Conservation (phyloP, 306 rosid genomes). For the Prunus armeniaca region DNA sequence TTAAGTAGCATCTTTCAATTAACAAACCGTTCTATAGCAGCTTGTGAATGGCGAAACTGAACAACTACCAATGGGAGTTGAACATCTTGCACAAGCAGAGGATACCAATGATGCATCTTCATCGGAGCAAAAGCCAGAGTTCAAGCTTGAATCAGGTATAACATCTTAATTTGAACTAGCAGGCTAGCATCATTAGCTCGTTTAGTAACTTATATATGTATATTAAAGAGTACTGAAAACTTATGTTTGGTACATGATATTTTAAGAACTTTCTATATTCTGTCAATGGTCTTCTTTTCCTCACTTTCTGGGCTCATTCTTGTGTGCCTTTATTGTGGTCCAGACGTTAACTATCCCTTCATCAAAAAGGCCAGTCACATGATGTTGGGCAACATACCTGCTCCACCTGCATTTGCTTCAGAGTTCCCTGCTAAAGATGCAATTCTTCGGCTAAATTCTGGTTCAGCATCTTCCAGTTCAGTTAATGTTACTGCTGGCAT, state of each 20-base stretch:
- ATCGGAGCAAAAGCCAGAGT: slow-evolving; percentile 35
- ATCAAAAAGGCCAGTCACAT: slow-evolving; percentile 47
- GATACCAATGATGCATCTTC: slow-evolving; percentile 39
- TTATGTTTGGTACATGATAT: slow-evolving; percentile 1
- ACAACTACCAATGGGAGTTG: slow-evolving; percentile 16
- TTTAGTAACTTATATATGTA: neutral
- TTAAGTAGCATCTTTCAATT: slow-evolving; percentile 6
- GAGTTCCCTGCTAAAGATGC: slow-evolving; percentile 67
- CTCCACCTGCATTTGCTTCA: slow-evolving; percentile 79
- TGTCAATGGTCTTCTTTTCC: neutral
- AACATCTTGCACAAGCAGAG: slow-evolving; percentile 38
- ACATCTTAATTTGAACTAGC: slow-evolving; percentile 8
- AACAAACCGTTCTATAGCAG: slow-evolving; percentile 34
- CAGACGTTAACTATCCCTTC: slow-evolving; percentile 51
- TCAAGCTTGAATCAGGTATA: slow-evolving; percentile 47
- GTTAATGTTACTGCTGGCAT: slow-evolving; percentile 74
- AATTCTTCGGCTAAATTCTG: slow-evolving; percentile 44
- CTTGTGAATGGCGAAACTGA: slow-evolving; percentile 39
- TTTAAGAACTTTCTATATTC: neutral
- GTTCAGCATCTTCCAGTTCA: slow-evolving; percentile 61
- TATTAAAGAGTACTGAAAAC: slow-evolving; percentile 4
- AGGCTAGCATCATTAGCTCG: neutral
- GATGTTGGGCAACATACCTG: slow-evolving; percentile 68
- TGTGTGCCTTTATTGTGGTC: slow-evolving; percentile 6
- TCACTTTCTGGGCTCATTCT: neutral